Conservation (phyloP, 78 protist genomes). For the Dictyostelium intermedium region DNA sequence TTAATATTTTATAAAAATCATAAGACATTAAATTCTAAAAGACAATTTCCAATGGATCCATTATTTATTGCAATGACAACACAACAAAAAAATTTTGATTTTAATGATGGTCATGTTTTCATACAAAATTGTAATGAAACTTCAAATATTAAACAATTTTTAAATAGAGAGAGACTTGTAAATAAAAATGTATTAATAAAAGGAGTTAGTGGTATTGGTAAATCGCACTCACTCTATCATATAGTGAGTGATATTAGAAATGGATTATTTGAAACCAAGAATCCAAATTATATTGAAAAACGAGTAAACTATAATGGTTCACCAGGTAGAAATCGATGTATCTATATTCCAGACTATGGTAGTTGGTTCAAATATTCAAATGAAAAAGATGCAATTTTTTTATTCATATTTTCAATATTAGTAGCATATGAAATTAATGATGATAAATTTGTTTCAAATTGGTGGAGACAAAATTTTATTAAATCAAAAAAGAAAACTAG, state of each 20-base stretch:
- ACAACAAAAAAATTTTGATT: neutral
- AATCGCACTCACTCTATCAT: neutral
- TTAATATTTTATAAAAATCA: neutral
- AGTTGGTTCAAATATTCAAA: neutral
- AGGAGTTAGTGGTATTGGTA: neutral
- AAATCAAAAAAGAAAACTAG: neutral
- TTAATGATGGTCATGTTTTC: neutral
- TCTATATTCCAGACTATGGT: neutral
- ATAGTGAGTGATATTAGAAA: neutral
- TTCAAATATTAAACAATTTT: neutral
- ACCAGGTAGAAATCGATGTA: neutral
- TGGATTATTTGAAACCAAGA: neutral
- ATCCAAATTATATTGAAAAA: neutral
- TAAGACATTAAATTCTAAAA: neutral
- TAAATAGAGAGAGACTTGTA: neutral
- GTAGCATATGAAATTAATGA: neutral
- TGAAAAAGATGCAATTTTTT: neutral
- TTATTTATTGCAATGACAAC: neutral
- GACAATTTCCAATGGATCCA: neutral
- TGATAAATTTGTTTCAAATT: neutral
- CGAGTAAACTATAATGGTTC: neutral
- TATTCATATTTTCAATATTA: neutral
- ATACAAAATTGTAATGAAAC: neutral
- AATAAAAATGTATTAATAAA: neutral
- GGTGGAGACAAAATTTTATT: neutral